Percentiles rank a stretch among this genome's conserved stretches.
These are phyloP conservation scores for Pestalotiopsis sp. DNA, from an alignment of 2,329 filamentous ascomycete species.

Conservation along the genomic window DNA sequence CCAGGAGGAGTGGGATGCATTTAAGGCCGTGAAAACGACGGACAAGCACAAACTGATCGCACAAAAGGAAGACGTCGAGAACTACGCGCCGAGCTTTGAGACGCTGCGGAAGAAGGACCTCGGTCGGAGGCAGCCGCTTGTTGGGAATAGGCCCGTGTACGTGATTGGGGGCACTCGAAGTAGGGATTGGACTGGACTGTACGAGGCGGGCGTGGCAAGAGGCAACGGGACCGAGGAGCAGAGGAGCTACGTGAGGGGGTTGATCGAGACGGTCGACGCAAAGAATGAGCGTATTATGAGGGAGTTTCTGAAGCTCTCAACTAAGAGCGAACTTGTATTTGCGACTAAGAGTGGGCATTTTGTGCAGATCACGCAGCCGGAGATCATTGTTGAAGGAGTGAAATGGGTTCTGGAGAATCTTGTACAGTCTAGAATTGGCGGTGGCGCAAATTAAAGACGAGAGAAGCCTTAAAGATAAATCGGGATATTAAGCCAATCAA, in stretches of 20 bases:
- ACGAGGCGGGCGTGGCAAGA: conserved; percentile 31
- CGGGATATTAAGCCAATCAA: too few relatives aligned
- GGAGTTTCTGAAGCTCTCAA: conserved; percentile 30
- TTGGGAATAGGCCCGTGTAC: conserved; percentile 25
- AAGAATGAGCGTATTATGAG: conserved; percentile 10
- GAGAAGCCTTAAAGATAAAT: too few relatives aligned
- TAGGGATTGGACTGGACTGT: conserved; percentile 32
- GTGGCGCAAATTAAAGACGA: too few relatives aligned
- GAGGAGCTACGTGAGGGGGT: background rate
- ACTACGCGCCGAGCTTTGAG: conserved; percentile 22
- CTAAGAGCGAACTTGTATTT: conserved; percentile 29
- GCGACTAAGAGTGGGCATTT: conserved; percentile 36
- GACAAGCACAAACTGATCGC: conserved; percentile 17
- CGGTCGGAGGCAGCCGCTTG: conserved; percentile 26
- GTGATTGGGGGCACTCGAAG: conserved; percentile 25
- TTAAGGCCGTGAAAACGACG: conserved; percentile 16
- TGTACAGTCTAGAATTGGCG: background rate
- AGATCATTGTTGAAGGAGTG: conserved; percentile 35
- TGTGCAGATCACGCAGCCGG: conserved; percentile 37
- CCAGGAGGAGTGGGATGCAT: conserved; percentile 7
- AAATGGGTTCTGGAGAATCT: conserved; percentile 29
- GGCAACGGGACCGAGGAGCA: conserved; percentile 33
- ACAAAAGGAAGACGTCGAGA: background rate
- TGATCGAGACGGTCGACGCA: background rate
- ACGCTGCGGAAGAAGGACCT: conserved; percentile 31